Conservation (phyloP, 257 asterid genomes). For the Solanum sitiens region DNA sequence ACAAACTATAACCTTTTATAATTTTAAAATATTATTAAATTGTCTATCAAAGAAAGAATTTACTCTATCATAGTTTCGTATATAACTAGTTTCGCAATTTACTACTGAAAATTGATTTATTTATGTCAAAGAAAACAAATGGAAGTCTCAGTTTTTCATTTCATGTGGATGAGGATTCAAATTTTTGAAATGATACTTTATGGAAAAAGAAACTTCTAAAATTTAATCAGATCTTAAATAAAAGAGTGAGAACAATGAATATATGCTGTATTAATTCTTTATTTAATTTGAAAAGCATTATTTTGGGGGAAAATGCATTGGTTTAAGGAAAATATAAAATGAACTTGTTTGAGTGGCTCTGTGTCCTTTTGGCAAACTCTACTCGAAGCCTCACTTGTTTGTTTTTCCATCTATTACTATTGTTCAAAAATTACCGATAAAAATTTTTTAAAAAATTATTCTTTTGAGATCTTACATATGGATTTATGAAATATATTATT, state of each 20-base stretch:
- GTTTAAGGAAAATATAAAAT: not conserved
- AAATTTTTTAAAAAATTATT: not conserved
- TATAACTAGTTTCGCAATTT: not conserved
- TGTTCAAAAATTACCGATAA: not conserved
- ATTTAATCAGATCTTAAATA: not conserved
- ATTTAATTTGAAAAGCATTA: not conserved
- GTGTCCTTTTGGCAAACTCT: not conserved
- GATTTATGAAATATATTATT: accelerated
- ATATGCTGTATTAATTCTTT: not conserved
- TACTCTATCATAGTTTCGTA: not conserved
- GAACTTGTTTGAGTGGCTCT: not conserved
- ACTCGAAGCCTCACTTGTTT: not conserved
- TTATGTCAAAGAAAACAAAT: not conserved
- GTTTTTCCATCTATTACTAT: not conserved
- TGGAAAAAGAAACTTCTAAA: not conserved
- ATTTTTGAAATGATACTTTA: not conserved
- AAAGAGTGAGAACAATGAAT: not conserved
- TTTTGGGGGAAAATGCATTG: not conserved
- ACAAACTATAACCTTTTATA: not conserved
- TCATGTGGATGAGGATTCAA: not conserved
- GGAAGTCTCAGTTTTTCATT: not conserved
- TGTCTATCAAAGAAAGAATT: not conserved
- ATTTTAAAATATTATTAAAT: not conserved
- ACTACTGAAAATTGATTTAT: not conserved
- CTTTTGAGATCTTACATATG: not conserved